Evolutionary conservation across 2,329 filamentous ascomycete species (phyloP), one percentile per base, ranked within the genome.

Genomic region (Chlorencoelia australis): DNA sequence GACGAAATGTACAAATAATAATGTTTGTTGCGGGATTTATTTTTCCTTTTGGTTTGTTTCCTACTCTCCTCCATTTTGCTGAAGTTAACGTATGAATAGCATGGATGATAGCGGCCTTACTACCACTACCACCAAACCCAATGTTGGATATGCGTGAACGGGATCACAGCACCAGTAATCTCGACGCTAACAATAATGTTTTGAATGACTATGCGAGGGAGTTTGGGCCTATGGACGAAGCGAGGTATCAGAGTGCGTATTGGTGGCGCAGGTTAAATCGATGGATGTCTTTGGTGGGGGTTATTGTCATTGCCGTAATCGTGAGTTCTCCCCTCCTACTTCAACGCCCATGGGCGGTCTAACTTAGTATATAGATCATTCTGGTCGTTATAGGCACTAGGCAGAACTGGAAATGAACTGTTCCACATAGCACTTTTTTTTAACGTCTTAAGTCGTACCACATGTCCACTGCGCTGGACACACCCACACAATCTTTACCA

Each of bases 11-110:
- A 30, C 86, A 93, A 58, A 70, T 89, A 19, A 64, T 81, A 35
- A 64, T 84, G 32, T 93, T 93, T 59, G 74, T 78, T 37, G 27
- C 80, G 30, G 86, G 86, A 16, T 93, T 93, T 52, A 63, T 89
- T 30, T 75, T 86, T 52, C 86, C 84, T 5, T 69, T 86, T 42
- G 67, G 76, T 81, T 62, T 59, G 74, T 59, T 21, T 35, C 42
- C 53, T 39, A 53, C 30, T 38, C 14, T 7, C 36, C 42, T 29
- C 20, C 8, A 6, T 22, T 7, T 14, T 25, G 2, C 22, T 17
- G 16, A 17, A 30, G 15, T 14, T 39, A 45, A 18, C 35, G 32
- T 15, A 14, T 15, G 4, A 30, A 39, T 48, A 80, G 81, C 79
- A 37, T 93, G 85, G 85, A 82, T 89, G 63, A 66, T 86, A 44